Conservation (phyloP, 2,329 filamentous ascomycete genomes). For the Periconia macrospinosa region DNA sequence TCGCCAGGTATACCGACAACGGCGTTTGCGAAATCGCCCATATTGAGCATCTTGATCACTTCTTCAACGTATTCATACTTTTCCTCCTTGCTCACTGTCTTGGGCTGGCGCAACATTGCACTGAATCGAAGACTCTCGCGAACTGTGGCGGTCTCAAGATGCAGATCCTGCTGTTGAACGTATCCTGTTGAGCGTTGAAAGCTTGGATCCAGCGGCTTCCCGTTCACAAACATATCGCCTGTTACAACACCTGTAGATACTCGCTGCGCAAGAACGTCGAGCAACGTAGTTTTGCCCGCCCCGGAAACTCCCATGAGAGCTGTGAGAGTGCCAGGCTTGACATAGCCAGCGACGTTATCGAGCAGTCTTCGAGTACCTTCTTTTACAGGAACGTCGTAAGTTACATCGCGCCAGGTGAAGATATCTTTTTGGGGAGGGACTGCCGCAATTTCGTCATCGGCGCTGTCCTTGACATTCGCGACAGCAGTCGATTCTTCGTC, state of each 20-base stretch:
- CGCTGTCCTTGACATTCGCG: slow-evolving; percentile 25
- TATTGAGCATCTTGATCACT: slow-evolving; percentile 67
- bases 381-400: slow-evolving; percentile 40
- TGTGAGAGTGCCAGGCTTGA: slow-evolving; percentile 57
- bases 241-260: slow-evolving; percentile 42
- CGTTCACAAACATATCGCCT: slow-evolving; percentile 44
- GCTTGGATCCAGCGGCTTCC: slow-evolving; percentile 34
- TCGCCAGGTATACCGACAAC: slow-evolving; percentile 65
- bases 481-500: slow-evolving; percentile 41
- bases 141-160: slow-evolving; percentile 42
- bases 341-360: slow-evolving; percentile 58
- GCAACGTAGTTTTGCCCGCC: slow-evolving; percentile 43
- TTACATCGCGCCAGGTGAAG: slow-evolving; percentile 42
- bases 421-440: slow-evolving; percentile 45
- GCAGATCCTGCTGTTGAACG: slow-evolving; percentile 45
- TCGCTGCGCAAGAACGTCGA: slow-evolving; percentile 40
- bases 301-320: slow-evolving; percentile 42
- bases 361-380: slow-evolving; percentile 55
- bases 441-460: slow-evolving; percentile 42
- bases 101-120: slow-evolving; percentile 52
- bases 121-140: slow-evolving; percentile 41
- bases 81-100: slow-evolving; percentile 56
- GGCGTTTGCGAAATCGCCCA: slow-evolving; percentile 68
- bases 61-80: slow-evolving; percentile 66
- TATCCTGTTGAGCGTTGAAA: slow-evolving; percentile 45